Conservation (phyloP, 2,329 filamentous ascomycete genomes). For the Aspergillus tanneri region DNA sequence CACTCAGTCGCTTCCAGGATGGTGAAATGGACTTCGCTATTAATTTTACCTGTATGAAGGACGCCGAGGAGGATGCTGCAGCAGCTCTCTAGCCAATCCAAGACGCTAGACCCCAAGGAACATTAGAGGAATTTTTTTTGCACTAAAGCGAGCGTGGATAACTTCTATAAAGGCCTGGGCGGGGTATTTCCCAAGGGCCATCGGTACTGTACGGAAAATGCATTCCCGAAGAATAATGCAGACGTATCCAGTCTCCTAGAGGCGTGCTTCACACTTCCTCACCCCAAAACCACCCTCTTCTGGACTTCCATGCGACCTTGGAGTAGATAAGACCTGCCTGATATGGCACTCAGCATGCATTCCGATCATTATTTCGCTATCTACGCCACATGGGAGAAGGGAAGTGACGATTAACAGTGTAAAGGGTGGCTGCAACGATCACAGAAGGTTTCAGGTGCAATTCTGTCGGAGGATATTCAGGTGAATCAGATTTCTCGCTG, state of each 20-base stretch:
- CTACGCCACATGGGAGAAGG: slow-evolving; percentile 53
- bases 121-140: slow-evolving; percentile 41
- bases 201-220: slow-evolving; percentile 54
- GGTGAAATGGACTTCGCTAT: slow-evolving; percentile 27
- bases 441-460: slow-evolving; percentile 44
- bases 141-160: slow-evolving; percentile 25
- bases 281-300: slow-evolving; percentile 47
- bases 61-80: slow-evolving; percentile 12
- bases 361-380: slow-evolving; percentile 58
- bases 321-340: slow-evolving; percentile 42
- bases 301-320: slow-evolving; percentile 55
- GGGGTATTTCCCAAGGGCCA: slow-evolving; percentile 50
- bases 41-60: slow-evolving; percentile 21
- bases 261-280: slow-evolving; percentile 51
- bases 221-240: slow-evolving; percentile 50
- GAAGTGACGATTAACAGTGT: slow-evolving; percentile 47
- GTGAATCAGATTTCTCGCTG: slow-evolving; percentile 55
- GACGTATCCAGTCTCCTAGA: slow-evolving; percentile 49
- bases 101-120: slow-evolving; percentile 40
- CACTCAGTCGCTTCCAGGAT: slow-evolving; percentile 35
- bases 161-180: slow-evolving; percentile 45
- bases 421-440: slow-evolving; percentile 46
- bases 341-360: slow-evolving; percentile 58
- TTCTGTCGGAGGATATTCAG: slow-evolving; percentile 54
- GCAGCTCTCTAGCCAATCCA: slow-evolving; percentile 16